Percentiles rank a stretch among this genome's conserved stretches.
Evolutionary conservation across 176 grass and related monocot species (phyloP).

Genomic region (Coix lacrymajobi): DNA sequence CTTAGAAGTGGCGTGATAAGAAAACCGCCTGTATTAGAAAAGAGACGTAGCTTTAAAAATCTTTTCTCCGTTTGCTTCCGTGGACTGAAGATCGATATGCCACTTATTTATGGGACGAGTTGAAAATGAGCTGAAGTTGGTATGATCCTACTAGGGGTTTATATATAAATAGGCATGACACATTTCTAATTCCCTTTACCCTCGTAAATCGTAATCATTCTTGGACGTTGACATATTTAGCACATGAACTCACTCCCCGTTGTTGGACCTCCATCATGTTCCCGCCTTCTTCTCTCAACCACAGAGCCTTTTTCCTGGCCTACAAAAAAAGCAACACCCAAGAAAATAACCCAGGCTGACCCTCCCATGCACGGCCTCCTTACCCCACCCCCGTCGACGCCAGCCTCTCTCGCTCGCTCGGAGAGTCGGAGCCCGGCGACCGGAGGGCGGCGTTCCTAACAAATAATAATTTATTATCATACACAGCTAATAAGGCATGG

Average conservation of each 20-base stretch:
- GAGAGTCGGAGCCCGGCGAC: conserved; percentile 15
- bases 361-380: conserved; percentile 11
- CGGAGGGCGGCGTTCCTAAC: conserved; percentile 10
- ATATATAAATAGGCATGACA: neutral
- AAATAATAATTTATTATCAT: neutral
- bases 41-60: too few relatives aligned
- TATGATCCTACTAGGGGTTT: too few relatives aligned
- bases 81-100: too few relatives aligned
- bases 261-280: neutral
- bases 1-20: too few relatives aligned
- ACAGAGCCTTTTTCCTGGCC: neutral
- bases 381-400: conserved; percentile 12
- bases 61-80: too few relatives aligned
- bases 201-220: neutral
- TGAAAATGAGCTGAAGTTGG: neutral
- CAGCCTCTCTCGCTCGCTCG: conserved; percentile 11
- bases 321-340: neutral
- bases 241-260: neutral
- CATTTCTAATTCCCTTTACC: neutral
- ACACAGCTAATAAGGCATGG: neutral
- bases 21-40: too few relatives aligned
- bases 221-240: conserved; percentile 22
- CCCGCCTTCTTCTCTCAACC: conserved; percentile 24
- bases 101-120: too few relatives aligned
- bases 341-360: neutral